These are phyloP conservation scores for Solanum chacoense DNA, from an alignment of 305 asterid genomes.

Conservation along the genomic window DNA sequence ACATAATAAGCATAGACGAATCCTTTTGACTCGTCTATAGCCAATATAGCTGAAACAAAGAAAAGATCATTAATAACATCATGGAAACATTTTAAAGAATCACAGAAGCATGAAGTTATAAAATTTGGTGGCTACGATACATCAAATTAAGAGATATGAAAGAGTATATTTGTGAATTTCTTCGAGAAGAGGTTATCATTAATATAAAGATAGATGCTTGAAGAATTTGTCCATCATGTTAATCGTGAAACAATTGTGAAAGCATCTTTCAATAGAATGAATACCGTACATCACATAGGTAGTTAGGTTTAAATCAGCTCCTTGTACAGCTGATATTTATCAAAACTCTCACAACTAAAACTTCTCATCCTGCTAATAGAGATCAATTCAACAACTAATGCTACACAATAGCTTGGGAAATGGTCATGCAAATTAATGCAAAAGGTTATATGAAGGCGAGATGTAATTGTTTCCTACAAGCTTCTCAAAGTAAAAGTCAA, in stretches of 20 bases:
- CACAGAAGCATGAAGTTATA: not conserved
- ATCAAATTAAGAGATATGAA: not conserved
- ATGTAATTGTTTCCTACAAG: not conserved
- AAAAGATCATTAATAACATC: not conserved
- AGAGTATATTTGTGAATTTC: not conserved
- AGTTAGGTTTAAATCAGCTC: not conserved
- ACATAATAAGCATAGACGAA: constrained; percentile 77
- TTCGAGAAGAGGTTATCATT: not conserved
- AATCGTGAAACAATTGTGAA: not conserved
- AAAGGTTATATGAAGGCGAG: not conserved
- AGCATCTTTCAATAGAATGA: not conserved
- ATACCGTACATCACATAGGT: not conserved
- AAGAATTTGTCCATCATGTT: not conserved
- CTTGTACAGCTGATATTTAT: not conserved
- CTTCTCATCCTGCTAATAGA: not conserved
- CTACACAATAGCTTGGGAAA: not conserved
- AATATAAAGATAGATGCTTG: not conserved
- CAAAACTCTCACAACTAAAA: not conserved
- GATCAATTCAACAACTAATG: not conserved
- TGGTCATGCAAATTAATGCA: not conserved
- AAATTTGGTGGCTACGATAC: not conserved
- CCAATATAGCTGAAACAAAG: constrained; percentile 57
- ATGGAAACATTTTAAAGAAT: not conserved
- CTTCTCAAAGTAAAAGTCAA: constrained; percentile 12
- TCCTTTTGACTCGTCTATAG: constrained; percentile 52